Base-by-base conservation (phyloP, 2,329 filamentous ascomycete genomes). In the Alternaria sp. region DNA sequence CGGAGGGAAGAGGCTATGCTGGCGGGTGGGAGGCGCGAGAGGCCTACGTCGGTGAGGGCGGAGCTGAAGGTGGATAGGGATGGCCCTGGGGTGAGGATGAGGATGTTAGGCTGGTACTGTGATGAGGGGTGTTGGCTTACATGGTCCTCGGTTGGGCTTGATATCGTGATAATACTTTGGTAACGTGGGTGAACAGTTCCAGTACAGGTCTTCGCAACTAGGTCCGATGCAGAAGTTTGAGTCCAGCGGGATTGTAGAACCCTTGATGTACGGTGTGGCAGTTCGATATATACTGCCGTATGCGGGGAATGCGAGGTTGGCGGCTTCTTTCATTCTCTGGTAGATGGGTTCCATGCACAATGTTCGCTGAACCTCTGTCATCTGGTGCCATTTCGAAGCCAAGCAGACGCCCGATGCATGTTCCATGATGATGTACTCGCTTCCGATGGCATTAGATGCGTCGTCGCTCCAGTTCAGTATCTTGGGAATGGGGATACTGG, bases 381-480 rank as follows among this genome's bases (percentile, higher is more conserved):
- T 28, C 4, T 28, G 10, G 26, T 28, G 26, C 26, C 26, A 28
- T 28, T 28, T 28, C 10, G 4, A 5, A 28, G 3, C 4, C 26
- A 28, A 28, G 10, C 26, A 28, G 6, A 81, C 69, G 28, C 79
- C 80, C 9, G 57, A 50, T 2, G 74, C 74, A 68, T 81, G 73
- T 62, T 80, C 76, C 70, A 80, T 75, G 58, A 82, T 79, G 26
- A 82, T 81, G 54, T 81, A 81, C 65, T 82, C 79, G 10, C 70
- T 72, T 7, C 78, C 74, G 46, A 80, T 72, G 26, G 52, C 17
- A 69, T 78, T 81, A 19, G 62, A 65, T 46, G 69, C 59, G 62
- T 82, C 74, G 62, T 81, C 70, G 68, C 70, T 80, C 81, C 81
- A 84, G 65, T 81, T 81, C 10, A 83, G 69, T 36, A 84, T 77